Conservation (phyloP, 208 protist genomes). For the Entamoeba histolytica region DNA sequence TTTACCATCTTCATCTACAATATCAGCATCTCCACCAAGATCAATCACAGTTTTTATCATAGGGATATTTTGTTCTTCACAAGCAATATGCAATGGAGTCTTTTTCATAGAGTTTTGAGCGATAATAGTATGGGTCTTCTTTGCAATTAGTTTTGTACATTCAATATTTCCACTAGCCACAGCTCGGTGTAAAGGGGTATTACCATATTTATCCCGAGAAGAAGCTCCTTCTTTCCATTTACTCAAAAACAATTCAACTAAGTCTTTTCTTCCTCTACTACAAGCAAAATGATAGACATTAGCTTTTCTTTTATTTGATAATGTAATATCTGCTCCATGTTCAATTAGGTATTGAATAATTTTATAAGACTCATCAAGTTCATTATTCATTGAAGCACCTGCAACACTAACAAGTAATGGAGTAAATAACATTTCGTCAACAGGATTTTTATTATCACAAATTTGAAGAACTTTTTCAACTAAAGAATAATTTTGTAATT, state of each 20-base stretch:
- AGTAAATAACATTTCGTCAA: not conserved
- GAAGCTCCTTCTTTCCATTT: not conserved
- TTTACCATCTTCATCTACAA: not conserved
- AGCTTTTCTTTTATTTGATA: not conserved
- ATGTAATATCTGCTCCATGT: not conserved
- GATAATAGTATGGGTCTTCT: not conserved
- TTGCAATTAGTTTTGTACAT: not conserved
- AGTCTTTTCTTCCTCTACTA: not conserved
- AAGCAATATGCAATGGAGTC: not conserved
- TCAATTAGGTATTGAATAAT: not conserved
- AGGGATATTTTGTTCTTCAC: not conserved
- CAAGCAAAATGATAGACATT: not conserved
- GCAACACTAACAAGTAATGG: not conserved
- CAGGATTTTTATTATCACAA: not conserved
- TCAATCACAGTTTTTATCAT: not conserved
- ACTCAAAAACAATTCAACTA: not conserved
- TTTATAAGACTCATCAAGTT: not conserved
- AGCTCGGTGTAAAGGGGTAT: not conserved
- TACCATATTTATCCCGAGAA: not conserved
- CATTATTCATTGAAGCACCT: not conserved
- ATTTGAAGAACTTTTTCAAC: not conserved
- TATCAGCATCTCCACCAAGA: not conserved
- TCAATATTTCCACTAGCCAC: not conserved
- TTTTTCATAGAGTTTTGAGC: not conserved
- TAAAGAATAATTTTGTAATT: not conserved